phyloP scores from a whole-genome alignment of 2,329 filamentous ascomycete species.

The Sporothrix curviconia region DNA sequence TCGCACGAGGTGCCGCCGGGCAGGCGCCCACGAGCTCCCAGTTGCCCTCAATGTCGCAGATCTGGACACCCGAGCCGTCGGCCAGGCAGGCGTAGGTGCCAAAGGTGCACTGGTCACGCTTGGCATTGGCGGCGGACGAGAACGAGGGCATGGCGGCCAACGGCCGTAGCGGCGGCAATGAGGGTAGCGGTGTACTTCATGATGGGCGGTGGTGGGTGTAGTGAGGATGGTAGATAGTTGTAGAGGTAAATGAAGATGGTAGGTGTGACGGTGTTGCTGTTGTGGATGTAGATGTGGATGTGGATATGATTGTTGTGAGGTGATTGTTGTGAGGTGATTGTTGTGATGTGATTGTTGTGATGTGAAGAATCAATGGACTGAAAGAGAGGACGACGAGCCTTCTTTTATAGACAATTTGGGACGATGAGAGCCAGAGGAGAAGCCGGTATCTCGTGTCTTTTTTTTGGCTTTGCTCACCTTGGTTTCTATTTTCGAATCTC shows the following conservation, averaged over 20 bases:
- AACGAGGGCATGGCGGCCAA: conserved; percentile 10
- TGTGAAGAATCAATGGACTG: background rate
- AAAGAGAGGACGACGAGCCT: background rate
- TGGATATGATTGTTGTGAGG: too few species aligned
- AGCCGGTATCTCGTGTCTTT: background rate
- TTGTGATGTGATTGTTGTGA: background rate
- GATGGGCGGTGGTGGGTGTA: background rate
- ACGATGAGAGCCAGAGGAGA: too few species aligned
- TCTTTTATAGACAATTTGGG: background rate
- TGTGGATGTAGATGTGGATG: too few species aligned
- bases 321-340: background rate
- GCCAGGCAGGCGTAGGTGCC: conserved; percentile 24
- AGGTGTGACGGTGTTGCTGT: background rate
- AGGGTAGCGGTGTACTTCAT: conserved; percentile 16
- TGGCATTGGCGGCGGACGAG: background rate
- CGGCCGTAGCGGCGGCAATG: conserved; percentile 10
- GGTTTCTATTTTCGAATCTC: background rate
- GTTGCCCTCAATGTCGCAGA: conserved; percentile 21
- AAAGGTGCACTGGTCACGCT: conserved; percentile 20
- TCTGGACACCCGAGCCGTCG: conserved; percentile 22
- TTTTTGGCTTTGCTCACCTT: background rate
- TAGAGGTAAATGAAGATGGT: background rate
- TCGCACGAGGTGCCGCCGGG: conserved; percentile 22
- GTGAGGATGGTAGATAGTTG: background rate
- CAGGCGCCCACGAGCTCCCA: conserved; percentile 24